Evolutionary conservation across 441 rosid species (phyloP).

Genomic region (Erodium trifolium): DNA sequence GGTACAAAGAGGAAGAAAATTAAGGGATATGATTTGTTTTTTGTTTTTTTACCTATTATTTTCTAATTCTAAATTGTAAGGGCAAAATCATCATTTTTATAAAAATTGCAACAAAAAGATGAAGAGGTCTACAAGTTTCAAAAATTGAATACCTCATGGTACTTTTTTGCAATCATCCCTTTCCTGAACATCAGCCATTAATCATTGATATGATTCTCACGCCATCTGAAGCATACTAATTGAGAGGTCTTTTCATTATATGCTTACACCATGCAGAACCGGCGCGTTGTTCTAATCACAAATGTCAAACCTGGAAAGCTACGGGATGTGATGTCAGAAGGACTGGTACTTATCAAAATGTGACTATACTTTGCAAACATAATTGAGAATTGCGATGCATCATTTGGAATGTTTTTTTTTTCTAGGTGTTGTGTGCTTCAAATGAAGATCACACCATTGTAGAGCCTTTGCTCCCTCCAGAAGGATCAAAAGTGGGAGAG

Average conservation of each 20-base stretch:
- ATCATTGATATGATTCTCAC: no score
- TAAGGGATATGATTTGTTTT: no score
- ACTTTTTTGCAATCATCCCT: no score
- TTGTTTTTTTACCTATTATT: no score
- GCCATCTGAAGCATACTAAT: conserved; percentile 2
- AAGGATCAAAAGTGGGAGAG: conserved; percentile 72
- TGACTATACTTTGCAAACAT: neutral
- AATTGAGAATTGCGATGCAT: neutral
- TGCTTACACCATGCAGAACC: conserved; percentile 46
- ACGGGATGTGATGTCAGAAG: conserved; percentile 86
- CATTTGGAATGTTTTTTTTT: neutral
- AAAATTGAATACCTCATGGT: no score
- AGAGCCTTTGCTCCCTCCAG: conserved; percentile 85
- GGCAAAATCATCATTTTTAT: no score
- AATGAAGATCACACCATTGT: conserved; percentile 67
- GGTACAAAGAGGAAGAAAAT: no score
- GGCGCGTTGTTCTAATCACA: conserved; percentile 66
- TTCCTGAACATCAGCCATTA: neutral
- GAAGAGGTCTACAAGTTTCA: no score
- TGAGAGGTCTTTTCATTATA: conserved; percentile 16
- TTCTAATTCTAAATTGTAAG: no score
- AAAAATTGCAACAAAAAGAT: no score
- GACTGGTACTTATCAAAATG: conserved; percentile 50
- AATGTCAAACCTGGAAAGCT: conserved; percentile 98
- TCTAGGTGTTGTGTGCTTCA: conserved; percentile 79